These are phyloP conservation scores for Coniochaeta pulveracea DNA, from an alignment of 2,329 filamentous ascomycete species.

Conservation along the genomic window DNA sequence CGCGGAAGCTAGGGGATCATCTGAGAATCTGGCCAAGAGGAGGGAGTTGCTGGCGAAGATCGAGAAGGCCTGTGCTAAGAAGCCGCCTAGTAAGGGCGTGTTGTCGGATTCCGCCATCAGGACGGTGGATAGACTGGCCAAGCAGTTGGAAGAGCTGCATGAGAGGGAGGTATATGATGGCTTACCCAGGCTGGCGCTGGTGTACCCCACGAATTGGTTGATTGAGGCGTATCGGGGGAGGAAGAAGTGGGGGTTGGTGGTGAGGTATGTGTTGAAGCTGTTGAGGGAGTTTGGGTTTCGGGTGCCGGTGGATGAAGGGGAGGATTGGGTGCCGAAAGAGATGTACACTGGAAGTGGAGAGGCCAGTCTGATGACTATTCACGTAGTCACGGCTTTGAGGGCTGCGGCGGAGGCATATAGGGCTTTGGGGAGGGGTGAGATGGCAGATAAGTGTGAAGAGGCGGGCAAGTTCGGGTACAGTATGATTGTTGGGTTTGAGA, in stretches of 20 bases:
- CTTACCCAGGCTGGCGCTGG: constrained; percentile 20
- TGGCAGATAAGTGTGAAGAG: constrained; percentile 15
- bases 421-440: constrained; percentile 15
- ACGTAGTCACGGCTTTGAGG: constrained; percentile 20
- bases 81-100: constrained; percentile 10
- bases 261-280: constrained; percentile 17
- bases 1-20: constrained; percentile 15
- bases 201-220: constrained; percentile 24
- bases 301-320: constrained; percentile 11
- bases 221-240: constrained; percentile 19
- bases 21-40: constrained; percentile 11
- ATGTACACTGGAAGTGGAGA: constrained; percentile 13
- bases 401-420: constrained; percentile 17
- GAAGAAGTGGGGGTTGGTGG: constrained; percentile 20
- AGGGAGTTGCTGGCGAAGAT: constrained; percentile 12
- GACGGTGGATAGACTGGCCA: constrained; percentile 17
- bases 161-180: constrained; percentile 18
- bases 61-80: constrained; percentile 15
- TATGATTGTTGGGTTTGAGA: constrained; percentile 20
- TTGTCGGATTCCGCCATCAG: constrained; percentile 20
- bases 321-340: constrained; percentile 12
- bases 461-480: constrained; percentile 18
- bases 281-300: constrained; percentile 22
- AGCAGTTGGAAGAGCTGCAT: constrained; percentile 20
- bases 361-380: constrained; percentile 19